Percentiles rank a stretch among this genome's conserved stretches.
phyloP scores from a whole-genome alignment of 768 basidiomycete species.

The Coprinellus micaceus region DNA sequence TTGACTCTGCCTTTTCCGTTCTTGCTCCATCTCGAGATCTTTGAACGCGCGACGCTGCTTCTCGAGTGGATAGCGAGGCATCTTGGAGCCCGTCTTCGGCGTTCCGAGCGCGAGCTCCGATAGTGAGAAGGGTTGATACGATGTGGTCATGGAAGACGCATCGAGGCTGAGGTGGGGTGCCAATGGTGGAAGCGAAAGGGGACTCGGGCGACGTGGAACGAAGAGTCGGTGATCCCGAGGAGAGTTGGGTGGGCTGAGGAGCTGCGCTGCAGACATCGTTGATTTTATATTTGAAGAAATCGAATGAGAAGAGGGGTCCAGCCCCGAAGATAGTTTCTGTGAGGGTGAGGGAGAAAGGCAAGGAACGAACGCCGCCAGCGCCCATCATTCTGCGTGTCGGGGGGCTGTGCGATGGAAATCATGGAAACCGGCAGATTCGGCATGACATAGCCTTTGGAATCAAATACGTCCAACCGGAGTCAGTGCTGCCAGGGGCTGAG shows the following conservation, averaged over 20 bases:
- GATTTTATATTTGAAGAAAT: background rate
- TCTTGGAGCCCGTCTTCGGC: slow-evolving; percentile 1
- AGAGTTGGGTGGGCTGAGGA: slow-evolving; percentile 8
- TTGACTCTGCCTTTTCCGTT: background rate
- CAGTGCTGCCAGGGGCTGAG: too few relatives aligned
- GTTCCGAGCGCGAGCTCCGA: background rate
- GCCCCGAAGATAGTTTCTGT: slow-evolving; percentile 2
- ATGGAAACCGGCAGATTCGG: background rate
- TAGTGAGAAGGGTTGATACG: slow-evolving; percentile 7
- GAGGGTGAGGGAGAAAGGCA: background rate
- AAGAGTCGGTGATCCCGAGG: slow-evolving; percentile 9
- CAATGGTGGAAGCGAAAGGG: slow-evolving; percentile 10
- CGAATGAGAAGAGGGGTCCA: background rate
- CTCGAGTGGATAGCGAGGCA: slow-evolving; percentile 9
- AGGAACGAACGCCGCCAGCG: background rate
- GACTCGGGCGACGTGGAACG: slow-evolving; percentile 8
- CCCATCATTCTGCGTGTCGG: background rate
- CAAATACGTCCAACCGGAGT: too few relatives aligned
- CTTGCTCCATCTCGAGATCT: slow-evolving; percentile 6
- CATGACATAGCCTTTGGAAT: too few relatives aligned
- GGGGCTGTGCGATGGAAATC: background rate
- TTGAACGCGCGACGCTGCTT: slow-evolving; percentile 9
- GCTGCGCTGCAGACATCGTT: background rate
- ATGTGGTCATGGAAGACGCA: background rate
- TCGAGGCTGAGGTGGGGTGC: background rate